Percentiles rank a stretch among this genome's conserved stretches.
Conservation (phyloP, 2,329 filamentous ascomycete genomes). For the Neonectria sp. region DNA sequence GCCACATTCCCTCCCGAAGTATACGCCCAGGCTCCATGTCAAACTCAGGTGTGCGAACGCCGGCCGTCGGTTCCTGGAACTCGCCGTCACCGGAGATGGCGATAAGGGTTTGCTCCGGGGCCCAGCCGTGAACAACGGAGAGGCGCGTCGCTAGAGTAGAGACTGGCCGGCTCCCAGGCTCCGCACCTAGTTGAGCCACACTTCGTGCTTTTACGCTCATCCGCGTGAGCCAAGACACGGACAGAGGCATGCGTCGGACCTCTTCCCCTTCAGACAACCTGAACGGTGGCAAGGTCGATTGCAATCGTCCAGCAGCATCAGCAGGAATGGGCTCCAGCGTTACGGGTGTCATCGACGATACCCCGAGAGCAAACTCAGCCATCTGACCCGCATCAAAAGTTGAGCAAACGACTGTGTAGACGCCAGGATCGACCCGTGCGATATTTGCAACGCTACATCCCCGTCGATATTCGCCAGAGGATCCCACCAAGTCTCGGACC, state of each 20-base stretch:
- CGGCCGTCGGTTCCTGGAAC: constrained; percentile 77
- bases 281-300: constrained; percentile 71
- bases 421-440: constrained; percentile 74
- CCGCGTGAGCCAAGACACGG: constrained; percentile 68
- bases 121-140: constrained; percentile 80
- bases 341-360: constrained; percentile 76
- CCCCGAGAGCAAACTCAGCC: constrained; percentile 80
- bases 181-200: constrained; percentile 45
- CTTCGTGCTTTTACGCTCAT: constrained; percentile 58
- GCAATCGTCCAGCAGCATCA: constrained; percentile 82
- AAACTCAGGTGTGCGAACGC: constrained; percentile 80
- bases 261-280: constrained; percentile 61
- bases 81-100: constrained; percentile 79
- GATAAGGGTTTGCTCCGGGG: constrained; percentile 76
- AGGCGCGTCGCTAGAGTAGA: constrained; percentile 75
- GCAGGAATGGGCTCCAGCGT: constrained; percentile 73
- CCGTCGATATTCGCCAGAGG: constrained; percentile 90
- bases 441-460: constrained; percentile 81
- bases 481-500: constrained; percentile 82
- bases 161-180: constrained; percentile 40
- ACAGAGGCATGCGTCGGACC: constrained; percentile 57
- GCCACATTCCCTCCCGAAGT: constrained; percentile 75
- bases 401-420: constrained; percentile 91
- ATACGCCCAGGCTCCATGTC: constrained; percentile 78
- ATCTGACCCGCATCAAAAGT: constrained; percentile 88